phyloP scores from a whole-genome alignment of 331 rosid species.

The Rhamnella rubrinervis region DNA sequence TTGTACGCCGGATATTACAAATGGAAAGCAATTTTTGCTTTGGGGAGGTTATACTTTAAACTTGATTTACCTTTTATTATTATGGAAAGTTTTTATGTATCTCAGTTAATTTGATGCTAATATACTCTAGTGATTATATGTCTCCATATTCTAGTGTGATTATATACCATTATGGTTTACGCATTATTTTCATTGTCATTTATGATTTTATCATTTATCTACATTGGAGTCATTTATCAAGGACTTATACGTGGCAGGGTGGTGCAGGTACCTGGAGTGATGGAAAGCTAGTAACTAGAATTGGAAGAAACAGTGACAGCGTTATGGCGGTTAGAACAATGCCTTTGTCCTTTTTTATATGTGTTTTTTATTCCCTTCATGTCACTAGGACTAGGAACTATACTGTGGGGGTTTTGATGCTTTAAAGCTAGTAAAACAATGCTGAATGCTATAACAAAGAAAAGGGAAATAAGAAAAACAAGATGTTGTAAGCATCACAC shows the following conservation, averaged over 20 bases:
- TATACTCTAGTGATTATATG: not conserved
- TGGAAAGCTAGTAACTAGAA: conserved; percentile 92
- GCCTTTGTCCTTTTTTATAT: not conserved
- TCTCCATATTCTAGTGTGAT: not conserved
- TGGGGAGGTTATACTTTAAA: conserved; percentile 77
- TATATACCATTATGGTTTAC: not conserved
- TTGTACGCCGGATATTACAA: conserved; percentile 68
- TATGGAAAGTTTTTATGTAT: conserved; percentile 16
- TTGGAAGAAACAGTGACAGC: conserved; percentile 90
- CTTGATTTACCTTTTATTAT: conserved; percentile 31
- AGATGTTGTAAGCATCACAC: too few species aligned
- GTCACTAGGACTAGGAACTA: not conserved
- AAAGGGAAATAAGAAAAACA: too few species aligned
- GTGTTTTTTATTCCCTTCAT: not conserved
- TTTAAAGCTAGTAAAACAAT: too few species aligned
- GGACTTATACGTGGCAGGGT: conserved; percentile 99
- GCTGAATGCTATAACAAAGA: too few species aligned
- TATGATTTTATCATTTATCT: conserved; percentile 17
- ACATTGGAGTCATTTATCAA: conserved; percentile 49
- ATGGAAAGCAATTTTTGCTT: conserved; percentile 92
- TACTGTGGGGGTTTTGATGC: too few species aligned
- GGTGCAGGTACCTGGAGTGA: conserved; percentile 99
- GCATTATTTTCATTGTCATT: not conserved
- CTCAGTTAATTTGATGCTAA: conserved; percentile 4
- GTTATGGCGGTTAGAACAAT: conserved; percentile 74